These are phyloP conservation scores for Raffaelea arxii DNA, from an alignment of 2,329 filamentous ascomycete species.

Conservation along the genomic window DNA sequence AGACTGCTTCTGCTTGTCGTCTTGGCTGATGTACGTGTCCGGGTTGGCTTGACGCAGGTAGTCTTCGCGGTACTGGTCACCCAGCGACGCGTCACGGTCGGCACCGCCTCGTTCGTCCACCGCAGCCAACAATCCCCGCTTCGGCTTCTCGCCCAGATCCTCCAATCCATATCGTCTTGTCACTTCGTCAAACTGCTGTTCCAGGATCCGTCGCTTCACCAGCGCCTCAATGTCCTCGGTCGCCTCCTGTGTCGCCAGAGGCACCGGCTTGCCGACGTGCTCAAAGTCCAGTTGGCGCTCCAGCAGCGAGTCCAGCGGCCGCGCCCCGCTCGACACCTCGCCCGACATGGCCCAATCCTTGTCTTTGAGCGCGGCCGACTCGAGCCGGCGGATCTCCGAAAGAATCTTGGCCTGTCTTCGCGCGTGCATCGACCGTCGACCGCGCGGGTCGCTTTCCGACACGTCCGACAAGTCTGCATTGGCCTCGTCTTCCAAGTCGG, in stretches of 20 bases:
- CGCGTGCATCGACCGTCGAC: slow-evolving; percentile 76
- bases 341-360: slow-evolving; percentile 84
- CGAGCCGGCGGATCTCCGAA: slow-evolving; percentile 84
- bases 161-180: slow-evolving; percentile 59
- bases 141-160: slow-evolving; percentile 38
- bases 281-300: slow-evolving; percentile 96
- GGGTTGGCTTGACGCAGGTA: slow-evolving; percentile 71
- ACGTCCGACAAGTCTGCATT: slow-evolving; percentile 48
- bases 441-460: slow-evolving; percentile 58
- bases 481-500: slow-evolving; percentile 18
- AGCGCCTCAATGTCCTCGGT: slow-evolving; percentile 87
- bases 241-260: slow-evolving; percentile 84
- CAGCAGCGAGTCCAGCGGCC: slow-evolving; percentile 83
- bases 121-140: slow-evolving; percentile 67
- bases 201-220: slow-evolving; percentile 86
- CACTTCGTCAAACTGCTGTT: slow-evolving; percentile 87
- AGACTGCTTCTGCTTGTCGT: slow-evolving; percentile 71
- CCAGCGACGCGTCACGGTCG: too few relatives aligned
- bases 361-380: slow-evolving; percentile 81
- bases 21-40: slow-evolving; percentile 66
- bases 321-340: slow-evolving; percentile 72
- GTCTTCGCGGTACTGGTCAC: slow-evolving; percentile 90
- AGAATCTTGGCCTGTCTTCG: slow-evolving; percentile 74
- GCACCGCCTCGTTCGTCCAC: slow-evolving; percentile 83
- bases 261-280: slow-evolving; percentile 85